Conservation (phyloP, 1,284 basidiomycete genomes). For the Baeospora myosura region DNA sequence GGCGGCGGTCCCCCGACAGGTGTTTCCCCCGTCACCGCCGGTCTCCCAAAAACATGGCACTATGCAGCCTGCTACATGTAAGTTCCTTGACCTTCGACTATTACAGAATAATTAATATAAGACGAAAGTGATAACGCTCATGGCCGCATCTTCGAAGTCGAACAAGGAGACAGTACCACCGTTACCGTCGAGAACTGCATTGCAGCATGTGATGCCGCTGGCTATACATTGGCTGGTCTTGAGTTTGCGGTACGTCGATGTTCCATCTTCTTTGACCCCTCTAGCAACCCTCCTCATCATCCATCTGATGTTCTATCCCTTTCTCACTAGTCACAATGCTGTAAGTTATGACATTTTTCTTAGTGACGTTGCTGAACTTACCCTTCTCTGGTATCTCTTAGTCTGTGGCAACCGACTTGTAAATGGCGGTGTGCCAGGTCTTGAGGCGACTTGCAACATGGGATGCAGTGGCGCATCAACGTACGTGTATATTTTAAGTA, state of each 20-base stretch:
- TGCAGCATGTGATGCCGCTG: constrained; percentile 22
- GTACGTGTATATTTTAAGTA: constrained; percentile 29
- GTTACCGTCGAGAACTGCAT: constrained; percentile 35
- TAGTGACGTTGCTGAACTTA: background rate
- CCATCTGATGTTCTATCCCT: constrained; percentile 12
- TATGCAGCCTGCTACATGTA: constrained; percentile 31
- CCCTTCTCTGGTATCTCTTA: constrained; percentile 22
- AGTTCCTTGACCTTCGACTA: constrained; percentile 11
- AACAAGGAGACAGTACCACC: constrained; percentile 25
- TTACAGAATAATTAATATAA: background rate
- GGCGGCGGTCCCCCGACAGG: background rate
- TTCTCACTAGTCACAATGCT: constrained; percentile 51
- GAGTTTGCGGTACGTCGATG: constrained; percentile 35
- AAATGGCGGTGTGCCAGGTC: constrained; percentile 45
- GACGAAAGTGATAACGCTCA: constrained; percentile 29
- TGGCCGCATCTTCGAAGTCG: constrained; percentile 28
- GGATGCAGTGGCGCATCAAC: constrained; percentile 56
- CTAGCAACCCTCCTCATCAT: background rate
- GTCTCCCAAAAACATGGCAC: constrained; percentile 6
- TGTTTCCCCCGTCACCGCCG: constrained; percentile 12
- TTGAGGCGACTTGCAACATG: constrained; percentile 54
- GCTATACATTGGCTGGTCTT: constrained; percentile 26
- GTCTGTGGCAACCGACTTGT: constrained; percentile 59
- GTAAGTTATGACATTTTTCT: constrained; percentile 34
- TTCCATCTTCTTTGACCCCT: too few relatives aligned